Percentiles rank a stretch among this genome's conserved stretches.
Evolutionary conservation across 345 rosid genomes (phyloP).

Genomic region (Syzygium grande): DNA sequence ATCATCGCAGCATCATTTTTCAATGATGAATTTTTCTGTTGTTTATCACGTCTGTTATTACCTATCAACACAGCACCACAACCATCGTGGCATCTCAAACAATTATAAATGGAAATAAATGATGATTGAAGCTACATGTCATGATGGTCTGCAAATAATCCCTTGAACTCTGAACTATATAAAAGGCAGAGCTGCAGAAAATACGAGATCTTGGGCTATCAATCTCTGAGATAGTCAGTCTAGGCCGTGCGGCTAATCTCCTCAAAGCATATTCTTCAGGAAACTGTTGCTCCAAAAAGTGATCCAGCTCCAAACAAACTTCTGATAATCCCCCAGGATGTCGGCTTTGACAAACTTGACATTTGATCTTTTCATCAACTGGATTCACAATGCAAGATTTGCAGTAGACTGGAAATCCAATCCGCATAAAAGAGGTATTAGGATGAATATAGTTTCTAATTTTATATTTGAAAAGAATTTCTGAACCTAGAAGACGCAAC

Average conservation of each 20-base stretch:
- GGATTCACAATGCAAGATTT: slow-evolving; percentile 40
- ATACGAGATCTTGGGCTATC: slow-evolving; percentile 12
- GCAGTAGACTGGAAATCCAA: slow-evolving; percentile 49
- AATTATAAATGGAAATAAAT: not conserved
- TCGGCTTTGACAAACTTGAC: slow-evolving; percentile 49
- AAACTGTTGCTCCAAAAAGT: slow-evolving; percentile 46
- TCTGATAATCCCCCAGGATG: slow-evolving; percentile 53
- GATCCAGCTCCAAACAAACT: slow-evolving; percentile 63
- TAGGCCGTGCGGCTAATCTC: slow-evolving; percentile 24
- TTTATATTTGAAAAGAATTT: not conserved
- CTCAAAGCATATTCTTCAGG: slow-evolving; percentile 53
- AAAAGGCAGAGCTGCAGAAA: not conserved
- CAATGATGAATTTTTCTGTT: not conserved
- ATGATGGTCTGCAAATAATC: not conserved
- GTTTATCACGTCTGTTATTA: slow-evolving; percentile 9
- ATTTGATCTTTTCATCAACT: slow-evolving; percentile 32
- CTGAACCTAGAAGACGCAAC: not conserved
- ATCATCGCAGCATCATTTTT: slow-evolving; percentile 12
- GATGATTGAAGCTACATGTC: not conserved
- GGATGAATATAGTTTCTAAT: not conserved
- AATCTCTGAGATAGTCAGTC: slow-evolving; percentile 5
- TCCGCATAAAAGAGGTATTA: not conserved
- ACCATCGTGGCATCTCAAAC: not conserved
- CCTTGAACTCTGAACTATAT: not conserved
- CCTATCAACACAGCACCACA: slow-evolving; percentile 18